Evolutionary conservation across 73 alveolate genomes (phyloP).

Genomic region (Paramecium pentaurelia): DNA sequence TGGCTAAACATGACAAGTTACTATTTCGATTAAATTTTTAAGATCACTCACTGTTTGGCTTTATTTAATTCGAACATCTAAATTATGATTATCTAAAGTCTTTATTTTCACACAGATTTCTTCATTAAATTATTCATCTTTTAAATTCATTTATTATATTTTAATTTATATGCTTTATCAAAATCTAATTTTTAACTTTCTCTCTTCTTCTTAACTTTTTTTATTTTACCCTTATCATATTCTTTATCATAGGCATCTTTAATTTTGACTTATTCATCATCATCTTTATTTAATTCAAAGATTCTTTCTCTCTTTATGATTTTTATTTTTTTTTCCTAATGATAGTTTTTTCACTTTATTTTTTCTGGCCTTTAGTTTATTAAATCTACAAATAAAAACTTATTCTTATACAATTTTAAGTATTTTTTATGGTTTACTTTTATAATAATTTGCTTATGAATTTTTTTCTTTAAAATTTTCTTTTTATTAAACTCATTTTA

Average conservation of each 20-base stretch:
- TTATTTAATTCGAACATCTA: neutral
- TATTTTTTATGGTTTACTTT: neutral
- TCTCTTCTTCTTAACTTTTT: slow-evolving; percentile 6
- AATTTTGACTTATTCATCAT: neutral
- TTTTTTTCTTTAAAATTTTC: neutral
- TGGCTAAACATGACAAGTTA: neutral
- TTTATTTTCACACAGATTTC: neutral
- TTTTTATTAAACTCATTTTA: neutral
- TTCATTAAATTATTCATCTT: neutral
- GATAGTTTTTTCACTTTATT: neutral
- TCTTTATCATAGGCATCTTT: neutral
- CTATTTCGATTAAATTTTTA: slow-evolving; percentile 4
- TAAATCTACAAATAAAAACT: neutral
- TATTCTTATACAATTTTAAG: neutral
- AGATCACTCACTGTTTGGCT: neutral
- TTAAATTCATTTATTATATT: slow-evolving; percentile 8
- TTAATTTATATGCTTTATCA: slow-evolving; percentile 25
- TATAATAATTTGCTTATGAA: neutral
- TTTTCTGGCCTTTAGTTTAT: neutral
- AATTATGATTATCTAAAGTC: neutral
- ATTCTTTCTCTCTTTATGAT: neutral
- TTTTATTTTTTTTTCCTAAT: neutral
- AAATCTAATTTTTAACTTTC: neutral
- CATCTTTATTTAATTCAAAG: neutral
- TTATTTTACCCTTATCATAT: neutral